Conservation (phyloP, 345 rosid genomes). For the Pistacia vera region DNA sequence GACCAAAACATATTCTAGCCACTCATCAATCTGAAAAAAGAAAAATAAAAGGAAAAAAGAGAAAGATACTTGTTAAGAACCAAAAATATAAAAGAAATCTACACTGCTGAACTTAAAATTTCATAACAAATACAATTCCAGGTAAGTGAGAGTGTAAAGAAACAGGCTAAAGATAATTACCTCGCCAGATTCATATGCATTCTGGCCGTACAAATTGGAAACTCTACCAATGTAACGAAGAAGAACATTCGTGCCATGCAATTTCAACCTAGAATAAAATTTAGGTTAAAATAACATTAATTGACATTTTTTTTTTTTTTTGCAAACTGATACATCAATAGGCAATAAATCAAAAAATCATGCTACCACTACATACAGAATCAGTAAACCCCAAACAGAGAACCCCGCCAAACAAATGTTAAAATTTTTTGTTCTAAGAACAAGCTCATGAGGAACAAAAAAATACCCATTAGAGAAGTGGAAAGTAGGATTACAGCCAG, state of each 20-base stretch:
- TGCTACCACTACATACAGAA: not conserved
- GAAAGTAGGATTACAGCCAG: slow-evolving; percentile 40
- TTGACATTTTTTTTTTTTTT: not conserved
- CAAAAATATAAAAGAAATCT: not conserved
- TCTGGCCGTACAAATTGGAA: slow-evolving; percentile 52
- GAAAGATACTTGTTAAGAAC: not conserved
- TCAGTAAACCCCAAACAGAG: not conserved
- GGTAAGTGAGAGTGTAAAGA: not conserved
- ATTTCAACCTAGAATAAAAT: slow-evolving; percentile 41
- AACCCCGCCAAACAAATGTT: not conserved
- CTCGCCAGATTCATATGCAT: slow-evolving; percentile 57
- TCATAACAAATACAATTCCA: not conserved
- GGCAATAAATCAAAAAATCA: not conserved
- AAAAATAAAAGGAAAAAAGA: not conserved
- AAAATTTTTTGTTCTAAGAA: not conserved
- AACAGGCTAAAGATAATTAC: slow-evolving; percentile 31
- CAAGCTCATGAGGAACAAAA: not conserved
- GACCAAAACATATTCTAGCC: slow-evolving; percentile 70
- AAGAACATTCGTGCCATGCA: slow-evolving; percentile 58
- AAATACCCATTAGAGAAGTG: slow-evolving; percentile 67
- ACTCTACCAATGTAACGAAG: slow-evolving; percentile 67
- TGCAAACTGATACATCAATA: not conserved
- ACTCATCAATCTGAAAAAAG: slow-evolving; percentile 70
- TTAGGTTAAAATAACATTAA: not conserved
- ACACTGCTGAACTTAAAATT: not conserved